phyloP scores from a whole-genome alignment of 2,329 filamentous ascomycete species.

The Fusarium globosum region DNA sequence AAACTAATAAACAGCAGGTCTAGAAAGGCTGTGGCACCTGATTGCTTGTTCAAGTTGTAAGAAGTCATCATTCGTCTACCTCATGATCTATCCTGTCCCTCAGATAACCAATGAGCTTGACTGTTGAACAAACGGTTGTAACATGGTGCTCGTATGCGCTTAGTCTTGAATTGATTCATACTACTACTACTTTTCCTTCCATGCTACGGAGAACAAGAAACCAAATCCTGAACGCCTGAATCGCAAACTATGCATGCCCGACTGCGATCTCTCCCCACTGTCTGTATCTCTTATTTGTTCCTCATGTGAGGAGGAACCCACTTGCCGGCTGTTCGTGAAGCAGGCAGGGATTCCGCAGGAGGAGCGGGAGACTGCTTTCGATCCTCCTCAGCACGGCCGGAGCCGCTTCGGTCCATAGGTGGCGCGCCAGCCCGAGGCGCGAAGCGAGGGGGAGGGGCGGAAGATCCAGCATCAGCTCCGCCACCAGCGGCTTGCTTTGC shows the following conservation, averaged over 20 bases:
- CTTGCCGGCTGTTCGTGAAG: constrained; percentile 66
- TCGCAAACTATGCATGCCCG: constrained; percentile 43
- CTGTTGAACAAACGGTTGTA: constrained; percentile 16
- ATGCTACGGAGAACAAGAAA: constrained; percentile 47
- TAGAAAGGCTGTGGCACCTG: constrained; percentile 11
- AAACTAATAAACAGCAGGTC: constrained; percentile 10
- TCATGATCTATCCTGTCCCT: constrained; percentile 12
- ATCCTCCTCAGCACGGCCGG: constrained; percentile 53
- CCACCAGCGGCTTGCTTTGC: constrained; percentile 55
- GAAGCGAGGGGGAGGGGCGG: constrained; percentile 54
- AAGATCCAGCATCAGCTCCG: constrained; percentile 50
- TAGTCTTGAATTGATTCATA: constrained; percentile 44
- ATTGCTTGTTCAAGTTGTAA: constrained; percentile 8
- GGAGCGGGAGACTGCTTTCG: constrained; percentile 56
- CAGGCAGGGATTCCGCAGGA: constrained; percentile 61
- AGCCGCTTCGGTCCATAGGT: constrained; percentile 57
- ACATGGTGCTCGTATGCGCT: constrained; percentile 43
- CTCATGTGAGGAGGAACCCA: constrained; percentile 65
- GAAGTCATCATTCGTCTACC: constrained; percentile 12
- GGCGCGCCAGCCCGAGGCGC: constrained; percentile 53
- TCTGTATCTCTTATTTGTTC: constrained; percentile 46
- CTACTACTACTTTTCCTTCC: constrained; percentile 45
- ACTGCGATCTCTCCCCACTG: constrained; percentile 30
- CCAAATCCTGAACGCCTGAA: constrained; percentile 53
- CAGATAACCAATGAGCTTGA: constrained; percentile 18